These are phyloP conservation scores for Penicillium sclerotigenum DNA, from an alignment of 2,329 filamentous ascomycete species.

Conservation along the genomic window DNA sequence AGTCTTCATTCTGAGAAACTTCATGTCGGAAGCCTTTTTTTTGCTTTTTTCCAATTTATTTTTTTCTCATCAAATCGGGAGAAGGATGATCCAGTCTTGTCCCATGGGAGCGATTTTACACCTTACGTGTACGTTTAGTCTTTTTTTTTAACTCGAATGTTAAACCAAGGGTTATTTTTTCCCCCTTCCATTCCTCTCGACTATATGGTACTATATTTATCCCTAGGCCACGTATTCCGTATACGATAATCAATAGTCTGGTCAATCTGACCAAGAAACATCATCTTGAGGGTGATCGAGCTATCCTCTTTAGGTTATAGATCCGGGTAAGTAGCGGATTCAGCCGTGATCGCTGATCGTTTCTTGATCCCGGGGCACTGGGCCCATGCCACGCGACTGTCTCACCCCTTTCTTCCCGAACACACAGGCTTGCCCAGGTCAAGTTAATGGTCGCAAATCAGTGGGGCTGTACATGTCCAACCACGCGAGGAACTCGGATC, in stretches of 20 bases:
- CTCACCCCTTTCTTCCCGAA: conserved; percentile 9
- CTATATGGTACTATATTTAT: not conserved
- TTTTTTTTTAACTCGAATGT: conserved; percentile 2
- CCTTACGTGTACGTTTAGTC: not conserved
- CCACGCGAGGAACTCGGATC: conserved; percentile 3
- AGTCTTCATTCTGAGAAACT: not conserved
- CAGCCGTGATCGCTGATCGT: conserved; percentile 14
- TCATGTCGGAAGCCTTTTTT: not conserved
- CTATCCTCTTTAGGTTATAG: conserved; percentile 12
- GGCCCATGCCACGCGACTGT: conserved; percentile 12
- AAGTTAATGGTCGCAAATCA: conserved; percentile 5
- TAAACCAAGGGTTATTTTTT: not conserved
- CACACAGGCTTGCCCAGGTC: not conserved
- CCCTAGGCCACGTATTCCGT: not conserved
- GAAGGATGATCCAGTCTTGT: not conserved
- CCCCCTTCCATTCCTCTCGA: not conserved
- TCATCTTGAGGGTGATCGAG: not conserved
- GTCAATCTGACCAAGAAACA: not conserved
- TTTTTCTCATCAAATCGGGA: not conserved
- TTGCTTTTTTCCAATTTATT: not conserved
- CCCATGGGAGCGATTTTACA: not conserved
- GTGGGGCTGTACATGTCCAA: conserved; percentile 3
- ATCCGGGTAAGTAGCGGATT: conserved; percentile 10
- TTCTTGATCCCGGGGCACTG: conserved; percentile 8
- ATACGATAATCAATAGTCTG: conserved; percentile 4